These are phyloP conservation scores for Phytophthora sp. DNA, from an alignment of 352 stramenopile genomes.

Conservation along the genomic window DNA sequence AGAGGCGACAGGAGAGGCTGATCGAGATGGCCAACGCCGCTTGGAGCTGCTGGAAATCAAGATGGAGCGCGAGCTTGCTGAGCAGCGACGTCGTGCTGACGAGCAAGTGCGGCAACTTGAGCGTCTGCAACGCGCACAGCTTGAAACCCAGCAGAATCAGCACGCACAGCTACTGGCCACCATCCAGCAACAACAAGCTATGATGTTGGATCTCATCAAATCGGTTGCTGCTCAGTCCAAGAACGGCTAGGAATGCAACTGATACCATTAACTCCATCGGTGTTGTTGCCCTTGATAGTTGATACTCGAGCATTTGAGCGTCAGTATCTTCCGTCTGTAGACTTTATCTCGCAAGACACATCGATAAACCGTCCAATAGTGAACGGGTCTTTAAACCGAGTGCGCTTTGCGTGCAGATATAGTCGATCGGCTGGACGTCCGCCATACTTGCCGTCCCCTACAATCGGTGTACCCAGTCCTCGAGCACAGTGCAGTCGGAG, in stretches of 20 bases:
- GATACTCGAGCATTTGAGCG: neutral
- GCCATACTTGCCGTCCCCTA: slow-evolving; percentile 59
- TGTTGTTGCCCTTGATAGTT: no score
- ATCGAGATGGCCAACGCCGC: slow-evolving; percentile 27
- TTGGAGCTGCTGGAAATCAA: slow-evolving; percentile 41
- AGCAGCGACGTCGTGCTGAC: slow-evolving; percentile 36
- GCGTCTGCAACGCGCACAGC: slow-evolving; percentile 30
- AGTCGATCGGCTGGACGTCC: slow-evolving; percentile 37
- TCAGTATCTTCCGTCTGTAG: neutral
- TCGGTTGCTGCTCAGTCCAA: slow-evolving; percentile 28
- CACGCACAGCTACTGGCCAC: slow-evolving; percentile 39
- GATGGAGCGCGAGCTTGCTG: slow-evolving; percentile 42
- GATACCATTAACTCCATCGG: no score
- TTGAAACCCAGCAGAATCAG: slow-evolving; percentile 38
- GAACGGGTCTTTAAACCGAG: slow-evolving; percentile 56
- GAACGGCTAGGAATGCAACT: slow-evolving; percentile 16
- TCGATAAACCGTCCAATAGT: slow-evolving; percentile 31
- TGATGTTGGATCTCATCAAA: slow-evolving; percentile 50
- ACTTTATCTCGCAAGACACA: slow-evolving; percentile 22
- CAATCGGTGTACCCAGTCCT: slow-evolving; percentile 49
- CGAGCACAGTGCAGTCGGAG: slow-evolving; percentile 65
- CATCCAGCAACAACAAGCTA: slow-evolving; percentile 48
- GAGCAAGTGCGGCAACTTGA: slow-evolving; percentile 38
- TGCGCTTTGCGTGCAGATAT: slow-evolving; percentile 58
- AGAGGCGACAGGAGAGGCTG: slow-evolving; percentile 23